These are phyloP conservation scores for Aspergillus persii DNA, from an alignment of 2,329 filamentous ascomycete species.

Conservation along the genomic window DNA sequence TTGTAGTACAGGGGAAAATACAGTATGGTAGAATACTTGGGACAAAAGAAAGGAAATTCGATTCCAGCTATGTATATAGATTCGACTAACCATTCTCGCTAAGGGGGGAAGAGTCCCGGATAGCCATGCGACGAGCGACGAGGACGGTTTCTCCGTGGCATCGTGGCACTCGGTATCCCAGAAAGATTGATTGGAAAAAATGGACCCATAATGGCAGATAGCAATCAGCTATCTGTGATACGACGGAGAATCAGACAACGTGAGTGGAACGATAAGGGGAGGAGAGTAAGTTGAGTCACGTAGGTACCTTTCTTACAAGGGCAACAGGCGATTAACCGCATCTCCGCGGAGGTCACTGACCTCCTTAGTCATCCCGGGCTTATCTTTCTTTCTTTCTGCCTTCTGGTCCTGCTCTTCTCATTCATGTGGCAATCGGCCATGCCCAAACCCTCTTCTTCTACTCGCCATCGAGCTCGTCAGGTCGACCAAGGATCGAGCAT, in stretches of 20 bases:
- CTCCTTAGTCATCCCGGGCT: not conserved
- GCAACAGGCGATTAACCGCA: not conserved
- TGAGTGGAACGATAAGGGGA: not conserved
- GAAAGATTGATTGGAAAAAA: not conserved
- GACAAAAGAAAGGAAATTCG: not conserved
- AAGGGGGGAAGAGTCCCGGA: not conserved
- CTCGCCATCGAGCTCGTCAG: not conserved
- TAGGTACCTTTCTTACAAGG: too few relatives aligned
- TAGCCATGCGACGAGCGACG: not conserved
- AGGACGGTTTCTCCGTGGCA: not conserved
- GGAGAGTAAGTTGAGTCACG: not conserved
- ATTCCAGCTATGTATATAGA: not conserved
- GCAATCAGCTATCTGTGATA: not conserved
- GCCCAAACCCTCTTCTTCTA: not conserved
- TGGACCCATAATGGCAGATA: not conserved
- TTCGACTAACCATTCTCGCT: not conserved
- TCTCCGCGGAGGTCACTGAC: not conserved
- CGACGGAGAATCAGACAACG: not conserved
- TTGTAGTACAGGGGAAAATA: slow-evolving; percentile 11
- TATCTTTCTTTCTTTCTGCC: not conserved
- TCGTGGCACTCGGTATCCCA: not conserved
- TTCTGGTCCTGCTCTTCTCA: not conserved
- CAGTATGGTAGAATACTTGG: not conserved
- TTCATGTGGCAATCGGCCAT: not conserved
- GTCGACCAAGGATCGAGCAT: too few relatives aligned